These are phyloP conservation scores for Globisporangium canariense DNA, from an alignment of 352 stramenopile genomes.

Conservation along the genomic window DNA sequence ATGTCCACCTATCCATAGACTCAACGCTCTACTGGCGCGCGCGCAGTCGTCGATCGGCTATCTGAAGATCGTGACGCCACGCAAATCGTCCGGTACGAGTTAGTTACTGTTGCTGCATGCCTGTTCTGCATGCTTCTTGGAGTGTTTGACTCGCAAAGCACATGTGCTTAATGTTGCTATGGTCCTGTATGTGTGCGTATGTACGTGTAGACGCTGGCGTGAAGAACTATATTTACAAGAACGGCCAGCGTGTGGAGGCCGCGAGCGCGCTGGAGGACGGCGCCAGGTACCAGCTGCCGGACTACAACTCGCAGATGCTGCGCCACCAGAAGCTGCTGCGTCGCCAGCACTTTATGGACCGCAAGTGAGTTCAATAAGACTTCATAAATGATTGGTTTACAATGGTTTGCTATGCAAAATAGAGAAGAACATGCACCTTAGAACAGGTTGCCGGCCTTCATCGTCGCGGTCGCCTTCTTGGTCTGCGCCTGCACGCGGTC, in stretches of 20 bases:
- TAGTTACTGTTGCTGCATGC: neutral
- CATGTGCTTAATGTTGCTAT: neutral
- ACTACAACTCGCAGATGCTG: constrained; percentile 66
- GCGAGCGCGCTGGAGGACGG: constrained; percentile 39
- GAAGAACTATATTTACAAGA: constrained; percentile 80
- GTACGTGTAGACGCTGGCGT: constrained; percentile 46
- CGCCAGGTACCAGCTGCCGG: constrained; percentile 65
- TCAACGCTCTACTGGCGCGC: constrained; percentile 65
- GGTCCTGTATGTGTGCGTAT: neutral
- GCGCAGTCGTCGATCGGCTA: constrained; percentile 82
- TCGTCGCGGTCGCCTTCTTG: constrained; percentile 47
- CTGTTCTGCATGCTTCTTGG: too few species aligned
- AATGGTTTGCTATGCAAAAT: constrained; percentile 2
- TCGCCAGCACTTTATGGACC: constrained; percentile 87
- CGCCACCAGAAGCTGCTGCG: constrained; percentile 76
- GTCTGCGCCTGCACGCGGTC: constrained; percentile 69
- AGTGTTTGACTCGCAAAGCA: neutral
- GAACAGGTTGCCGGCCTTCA: constrained; percentile 42
- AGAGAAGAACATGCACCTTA: constrained; percentile 15
- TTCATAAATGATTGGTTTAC: too few species aligned
- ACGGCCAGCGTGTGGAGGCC: constrained; percentile 67
- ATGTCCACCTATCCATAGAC: constrained; percentile 23
- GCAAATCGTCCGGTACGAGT: constrained; percentile 43
- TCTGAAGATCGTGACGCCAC: constrained; percentile 85
- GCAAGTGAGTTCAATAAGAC: constrained; percentile 33